Conservation (phyloP, 768 basidiomycete species). For the Tulasnella sp. region DNA sequence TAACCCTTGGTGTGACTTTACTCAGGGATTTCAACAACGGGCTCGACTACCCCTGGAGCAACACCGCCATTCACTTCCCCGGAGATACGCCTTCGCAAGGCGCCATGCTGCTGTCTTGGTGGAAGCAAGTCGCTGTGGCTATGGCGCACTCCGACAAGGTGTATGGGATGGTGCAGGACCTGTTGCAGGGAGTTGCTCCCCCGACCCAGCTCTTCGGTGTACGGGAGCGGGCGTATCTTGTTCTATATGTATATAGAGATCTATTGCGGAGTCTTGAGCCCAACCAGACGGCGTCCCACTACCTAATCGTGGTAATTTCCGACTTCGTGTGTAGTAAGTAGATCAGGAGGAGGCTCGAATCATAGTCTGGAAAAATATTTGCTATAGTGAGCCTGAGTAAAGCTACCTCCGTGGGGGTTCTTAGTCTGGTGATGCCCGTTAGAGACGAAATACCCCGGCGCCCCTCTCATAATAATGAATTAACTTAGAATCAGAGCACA, state of each 20-base stretch:
- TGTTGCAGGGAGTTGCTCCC: neutral
- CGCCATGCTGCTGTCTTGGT: neutral
- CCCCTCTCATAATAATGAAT: too few species aligned
- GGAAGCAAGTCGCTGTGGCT: neutral
- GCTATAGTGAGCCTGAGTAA: too few species aligned
- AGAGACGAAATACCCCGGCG: too few species aligned
- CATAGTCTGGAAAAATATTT: too few species aligned
- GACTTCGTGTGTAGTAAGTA: too few species aligned
- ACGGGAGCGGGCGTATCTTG: neutral
- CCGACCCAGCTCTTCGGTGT: neutral
- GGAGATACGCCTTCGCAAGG: neutral
- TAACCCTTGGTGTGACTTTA: neutral
- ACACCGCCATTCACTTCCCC: neutral
- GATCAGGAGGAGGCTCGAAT: too few species aligned
- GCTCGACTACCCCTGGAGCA: neutral
- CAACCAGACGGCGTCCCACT: too few species aligned
- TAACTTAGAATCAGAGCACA: too few species aligned
- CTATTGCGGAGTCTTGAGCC: neutral
- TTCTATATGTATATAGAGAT: neutral
- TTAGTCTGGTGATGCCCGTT: too few species aligned
- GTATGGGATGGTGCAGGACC: neutral
- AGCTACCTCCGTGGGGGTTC: too few species aligned
- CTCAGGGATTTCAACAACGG: constrained; percentile 4
- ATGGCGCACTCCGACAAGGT: neutral
- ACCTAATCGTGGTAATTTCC: too few species aligned